phyloP scores from a whole-genome alignment of 2,329 filamentous ascomycete species.

The Lasiodiplodia sp. region DNA sequence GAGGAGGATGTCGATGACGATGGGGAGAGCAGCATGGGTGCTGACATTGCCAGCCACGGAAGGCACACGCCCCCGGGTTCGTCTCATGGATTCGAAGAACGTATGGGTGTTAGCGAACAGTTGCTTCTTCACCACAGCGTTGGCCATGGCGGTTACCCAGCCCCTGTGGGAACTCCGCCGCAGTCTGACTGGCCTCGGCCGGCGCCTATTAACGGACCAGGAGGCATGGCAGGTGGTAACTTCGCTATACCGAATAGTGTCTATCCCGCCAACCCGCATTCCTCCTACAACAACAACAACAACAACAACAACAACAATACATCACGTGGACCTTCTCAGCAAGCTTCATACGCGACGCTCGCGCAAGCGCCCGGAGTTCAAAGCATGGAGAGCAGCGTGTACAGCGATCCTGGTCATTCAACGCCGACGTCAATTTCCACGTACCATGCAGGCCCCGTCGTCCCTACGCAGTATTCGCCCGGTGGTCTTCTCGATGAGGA shows the following conservation, averaged over 20 bases:
- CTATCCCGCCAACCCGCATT: slow-evolving; percentile 9
- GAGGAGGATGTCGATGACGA: slow-evolving; percentile 29
- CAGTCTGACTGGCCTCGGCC: slow-evolving; percentile 10
- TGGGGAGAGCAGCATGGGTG: slow-evolving; percentile 13
- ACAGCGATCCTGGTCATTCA: slow-evolving; percentile 12
- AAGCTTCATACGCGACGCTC: slow-evolving; percentile 3
- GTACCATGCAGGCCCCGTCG: slow-evolving; percentile 37
- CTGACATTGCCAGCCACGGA: slow-evolving; percentile 1
- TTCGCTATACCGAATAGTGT: slow-evolving; percentile 12
- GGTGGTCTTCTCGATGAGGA: slow-evolving; percentile 38
- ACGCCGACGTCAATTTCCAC: slow-evolving; percentile 32
- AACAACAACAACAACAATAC: neutral
- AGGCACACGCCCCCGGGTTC: slow-evolving; percentile 22
- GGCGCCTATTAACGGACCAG: neutral
- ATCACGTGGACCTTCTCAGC: slow-evolving; percentile 22
- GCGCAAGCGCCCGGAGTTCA: slow-evolving; percentile 20
- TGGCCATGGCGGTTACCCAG: slow-evolving; percentile 9
- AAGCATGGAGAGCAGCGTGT: slow-evolving; percentile 21
- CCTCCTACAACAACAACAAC: neutral
- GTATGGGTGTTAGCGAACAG: slow-evolving; percentile 16
- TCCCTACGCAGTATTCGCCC: slow-evolving; percentile 39
- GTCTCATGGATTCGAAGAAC: slow-evolving; percentile 19
- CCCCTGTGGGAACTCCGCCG: neutral
- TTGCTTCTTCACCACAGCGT: slow-evolving; percentile 19
- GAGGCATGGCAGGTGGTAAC: slow-evolving; percentile 19